Evolutionary conservation across 2,329 filamentous ascomycete species (phyloP), one percentile per base, ranked within the genome.

Genomic region (Trichoderma lentiforme): DNA sequence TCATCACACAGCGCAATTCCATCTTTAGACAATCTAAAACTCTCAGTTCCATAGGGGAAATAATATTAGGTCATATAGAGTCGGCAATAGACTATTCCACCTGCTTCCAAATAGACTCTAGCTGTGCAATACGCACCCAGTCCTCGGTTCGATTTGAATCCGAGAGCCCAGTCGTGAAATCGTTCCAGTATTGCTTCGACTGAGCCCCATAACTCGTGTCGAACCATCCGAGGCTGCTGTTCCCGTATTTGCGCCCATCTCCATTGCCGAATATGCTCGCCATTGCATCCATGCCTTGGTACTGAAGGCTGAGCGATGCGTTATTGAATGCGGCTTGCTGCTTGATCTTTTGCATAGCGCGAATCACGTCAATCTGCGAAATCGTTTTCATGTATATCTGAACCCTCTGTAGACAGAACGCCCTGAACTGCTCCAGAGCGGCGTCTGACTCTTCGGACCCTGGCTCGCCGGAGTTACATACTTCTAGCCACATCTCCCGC

Each of bases 401-500:
- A 4, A 64, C 32, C 15, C 68, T 63, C 68, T 71, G 32, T 6
- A 56, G 32, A 26, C 58, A 71, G 8, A 30, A 64, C 5, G 57
- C 6, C 14, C 26, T 71, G 36, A 81, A 80, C 24, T 76, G 72
- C 0, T 73, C 71, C 0, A 81, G 21, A 0, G 75, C 77, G 0
- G 70, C 74, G 6, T 77, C 70, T 1, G 77, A 79, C 26, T 76
- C 77, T 1, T 71, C 34, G 0, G 78, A 77, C 14, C 66, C 7
- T 74, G 77, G 74, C 1, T 71, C 64, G 6, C 79, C 79, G 0
- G 76, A 77, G 0, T 70, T 73, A 63, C 80, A 82, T 1, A 70
- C 76, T 7, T 76, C 73, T 2, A 75, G 76, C 76, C 79, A 83
- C 73, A 80, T 76, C 1, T 62, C 73, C 7, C 82, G 81, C 80